Evolutionary conservation across 2,329 filamentous ascomycete species (phyloP).

Genomic region (Uncinocarpus reesii): DNA sequence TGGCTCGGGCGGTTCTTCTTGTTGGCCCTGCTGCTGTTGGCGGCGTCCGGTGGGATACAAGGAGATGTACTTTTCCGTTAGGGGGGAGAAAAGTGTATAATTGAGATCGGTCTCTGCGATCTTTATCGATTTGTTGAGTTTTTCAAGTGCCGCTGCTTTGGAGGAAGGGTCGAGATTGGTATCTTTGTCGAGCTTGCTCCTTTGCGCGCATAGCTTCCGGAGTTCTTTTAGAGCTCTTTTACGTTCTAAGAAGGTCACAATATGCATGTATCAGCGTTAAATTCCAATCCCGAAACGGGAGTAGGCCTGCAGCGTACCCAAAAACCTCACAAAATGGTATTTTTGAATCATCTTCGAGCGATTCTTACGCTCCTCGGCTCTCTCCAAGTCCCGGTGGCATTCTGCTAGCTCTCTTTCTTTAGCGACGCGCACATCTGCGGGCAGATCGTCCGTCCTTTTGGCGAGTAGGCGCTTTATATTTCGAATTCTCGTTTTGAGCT

Average conservation of each 20-base stretch:
- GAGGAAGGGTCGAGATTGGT: conserved; percentile 25
- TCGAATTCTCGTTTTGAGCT: conserved; percentile 48
- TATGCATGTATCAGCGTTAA: not conserved
- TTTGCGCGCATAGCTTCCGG: conserved; percentile 28
- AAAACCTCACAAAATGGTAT: conserved; percentile 58
- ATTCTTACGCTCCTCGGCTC: conserved; percentile 40
- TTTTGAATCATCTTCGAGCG: conserved; percentile 48
- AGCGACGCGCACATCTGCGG: conserved; percentile 46
- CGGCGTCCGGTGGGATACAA: conserved; percentile 39
- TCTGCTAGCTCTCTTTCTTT: conserved; percentile 51
- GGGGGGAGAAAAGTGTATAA: conserved; percentile 53
- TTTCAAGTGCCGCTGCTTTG: conserved; percentile 20
- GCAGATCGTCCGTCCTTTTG: conserved; percentile 36
- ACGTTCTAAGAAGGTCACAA: conserved; percentile 29
- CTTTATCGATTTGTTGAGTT: conserved; percentile 34
- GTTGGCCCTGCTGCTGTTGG: conserved; percentile 20
- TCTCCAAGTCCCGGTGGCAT: conserved; percentile 46
- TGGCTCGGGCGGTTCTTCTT: conserved; percentile 20
- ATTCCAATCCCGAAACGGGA: no score
- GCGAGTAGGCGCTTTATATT: conserved; percentile 44
- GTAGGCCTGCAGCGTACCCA: conserved; percentile 36
- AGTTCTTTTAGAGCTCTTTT: conserved; percentile 36
- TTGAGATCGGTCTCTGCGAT: conserved; percentile 49
- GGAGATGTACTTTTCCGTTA: conserved; percentile 50
- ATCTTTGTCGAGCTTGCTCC: conserved; percentile 28